A percentile compares a stretch with the other conserved stretches of the same genome.
Conservation (phyloP, 345 rosid species). For the Citrus inodora region DNA sequence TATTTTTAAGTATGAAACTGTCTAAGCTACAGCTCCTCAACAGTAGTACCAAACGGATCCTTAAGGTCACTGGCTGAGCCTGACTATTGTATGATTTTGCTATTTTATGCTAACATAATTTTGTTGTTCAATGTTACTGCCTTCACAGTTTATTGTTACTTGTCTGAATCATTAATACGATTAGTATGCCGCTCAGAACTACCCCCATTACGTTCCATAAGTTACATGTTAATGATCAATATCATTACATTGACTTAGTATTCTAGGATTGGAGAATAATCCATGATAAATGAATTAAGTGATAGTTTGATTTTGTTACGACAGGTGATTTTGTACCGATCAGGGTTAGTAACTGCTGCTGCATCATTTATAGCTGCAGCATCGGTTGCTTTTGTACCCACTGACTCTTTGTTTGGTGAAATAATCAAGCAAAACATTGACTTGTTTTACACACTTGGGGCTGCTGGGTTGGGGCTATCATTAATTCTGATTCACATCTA, state of each 20-base stretch:
- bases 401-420: slow-evolving; percentile 39
- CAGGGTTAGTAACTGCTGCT: slow-evolving; percentile 82
- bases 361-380: slow-evolving; percentile 76
- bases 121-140: neutral
- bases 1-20: too few species aligned
- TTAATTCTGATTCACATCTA: slow-evolving; percentile 81
- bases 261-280: too few species aligned
- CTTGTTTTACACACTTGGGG: slow-evolving; percentile 60
- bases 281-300: too few species aligned
- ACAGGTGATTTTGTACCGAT: slow-evolving; percentile 83
- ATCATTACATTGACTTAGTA: too few species aligned
- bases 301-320: slow-evolving; percentile 7
- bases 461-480: slow-evolving; percentile 78
- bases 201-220: neutral
- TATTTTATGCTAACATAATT: neutral
- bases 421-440: slow-evolving; percentile 60
- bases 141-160: neutral
- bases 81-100: too few species aligned
- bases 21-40: too few species aligned
- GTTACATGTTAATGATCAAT: neutral
- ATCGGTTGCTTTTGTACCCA: slow-evolving; percentile 69
- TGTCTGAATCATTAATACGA: neutral
- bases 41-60: neutral
- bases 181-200: neutral
- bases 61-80: neutral